A percentile compares a stretch with the other conserved stretches of the same genome.
phyloP scores from a whole-genome alignment of 1,284 basidiomycete genomes.

The Tilletia indica region DNA sequence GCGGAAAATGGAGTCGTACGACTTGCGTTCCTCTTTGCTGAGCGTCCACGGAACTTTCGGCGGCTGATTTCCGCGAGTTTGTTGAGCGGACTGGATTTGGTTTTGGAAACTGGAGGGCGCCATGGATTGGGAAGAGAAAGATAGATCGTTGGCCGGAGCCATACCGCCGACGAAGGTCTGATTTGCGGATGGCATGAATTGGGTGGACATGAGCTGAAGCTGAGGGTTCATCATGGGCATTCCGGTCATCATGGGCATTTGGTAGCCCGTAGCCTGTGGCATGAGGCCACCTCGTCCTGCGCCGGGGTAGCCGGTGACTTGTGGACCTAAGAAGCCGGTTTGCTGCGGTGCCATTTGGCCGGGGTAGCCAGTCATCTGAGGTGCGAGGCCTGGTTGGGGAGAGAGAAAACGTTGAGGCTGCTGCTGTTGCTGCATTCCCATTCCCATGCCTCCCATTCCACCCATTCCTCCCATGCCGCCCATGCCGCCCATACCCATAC shows the following conservation, averaged over 20 bases:
- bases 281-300: slow-evolving; percentile 34
- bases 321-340: slow-evolving; percentile 37
- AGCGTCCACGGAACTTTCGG: slow-evolving; percentile 86
- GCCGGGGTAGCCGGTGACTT: slow-evolving; percentile 40
- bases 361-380: slow-evolving; percentile 43
- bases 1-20: slow-evolving; percentile 93
- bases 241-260: slow-evolving; percentile 55
- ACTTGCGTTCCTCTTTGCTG: slow-evolving; percentile 88
- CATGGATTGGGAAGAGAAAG: slow-evolving; percentile 47
- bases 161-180: slow-evolving; percentile 50
- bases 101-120: slow-evolving; percentile 53
- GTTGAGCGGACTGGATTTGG: slow-evolving; percentile 59
- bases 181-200: slow-evolving; percentile 51
- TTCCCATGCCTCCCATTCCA: slow-evolving; percentile 23
- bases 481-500: slow-evolving; percentile 9
- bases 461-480: slow-evolving; percentile 17
- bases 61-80: slow-evolving; percentile 68
- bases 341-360: slow-evolving; percentile 18
- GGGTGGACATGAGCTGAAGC: slow-evolving; percentile 53
- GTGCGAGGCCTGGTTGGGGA: slow-evolving; percentile 26
- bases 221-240: slow-evolving; percentile 52
- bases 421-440: slow-evolving; percentile 22
- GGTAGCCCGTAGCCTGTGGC: slow-evolving; percentile 46
- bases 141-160: slow-evolving; percentile 51
- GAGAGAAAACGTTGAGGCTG: slow-evolving; percentile 19